Evolutionary conservation across 129 eudicot genomes (phyloP), one percentile per base, ranked within the genome.

Genomic region (Kitagawia praeruptora): DNA sequence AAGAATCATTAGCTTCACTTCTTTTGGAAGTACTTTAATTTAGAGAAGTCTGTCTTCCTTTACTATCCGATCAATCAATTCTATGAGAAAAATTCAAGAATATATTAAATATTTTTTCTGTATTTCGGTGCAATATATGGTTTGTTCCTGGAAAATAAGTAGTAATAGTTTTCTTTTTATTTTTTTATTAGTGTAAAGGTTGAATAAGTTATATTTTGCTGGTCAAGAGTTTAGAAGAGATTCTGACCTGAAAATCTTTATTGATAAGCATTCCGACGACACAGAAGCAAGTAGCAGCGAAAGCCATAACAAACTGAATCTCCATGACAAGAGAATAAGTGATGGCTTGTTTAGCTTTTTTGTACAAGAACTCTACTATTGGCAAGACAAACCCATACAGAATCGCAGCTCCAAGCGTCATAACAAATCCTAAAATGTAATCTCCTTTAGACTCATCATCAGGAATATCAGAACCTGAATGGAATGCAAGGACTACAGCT

Each of bases 241-340:
- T 27, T 4, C 61, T 25, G 23, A 74, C 77, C 77, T 28, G 58
- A 46, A 74, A 74, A 41, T 74, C 77, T 0, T 74, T 51, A 31
- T 74, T 74, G 8, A 74, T 25, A 5, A 45, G 19, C 77, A 74
- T 74, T 18, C 77, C 77, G 16, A 74, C 7, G 12, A 46, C 77
- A 19, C 77, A 74, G 12, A 74, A 74, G 61, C 0, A n/a, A 46
- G 77, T 74, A 46, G 77, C 77, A 74, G 31, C 49, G 5, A 46
- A 7, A 9, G 77, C 77, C 77, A 74, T 74, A 46, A 74, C 42
- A 25, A 74, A 23, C 77, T 74, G 77, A 19, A 74, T 74, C 77
- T 74, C 77, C 77, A 74, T 74, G 42, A 74, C 77, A 47, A 74
- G 61, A 27, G 77, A 74, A 46, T 74, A 74, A 14, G 61, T 74